Evolutionary conservation across 805 yeast species (phyloP).

Genomic region (Yamadazyma ubonensis): DNA sequence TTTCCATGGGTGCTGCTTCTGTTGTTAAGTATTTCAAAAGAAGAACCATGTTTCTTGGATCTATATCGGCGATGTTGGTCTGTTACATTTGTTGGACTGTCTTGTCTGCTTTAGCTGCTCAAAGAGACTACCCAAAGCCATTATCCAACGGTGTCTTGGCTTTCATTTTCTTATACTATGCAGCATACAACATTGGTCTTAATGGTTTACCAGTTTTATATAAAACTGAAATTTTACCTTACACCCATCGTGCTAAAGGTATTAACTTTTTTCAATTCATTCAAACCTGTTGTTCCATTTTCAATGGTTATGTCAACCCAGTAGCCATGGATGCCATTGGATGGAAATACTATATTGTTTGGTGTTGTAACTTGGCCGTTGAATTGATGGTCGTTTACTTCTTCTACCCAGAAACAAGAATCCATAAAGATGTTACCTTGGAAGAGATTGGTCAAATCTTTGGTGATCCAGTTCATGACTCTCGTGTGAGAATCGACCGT

Average conservation of each 20-base stretch:
- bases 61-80: conserved; percentile 24
- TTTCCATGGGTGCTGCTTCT: conserved; percentile 20
- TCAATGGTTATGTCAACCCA: conserved; percentile 31
- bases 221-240: conserved; percentile 42
- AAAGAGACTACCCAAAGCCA: conserved; percentile 15
- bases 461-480: conserved; percentile 28
- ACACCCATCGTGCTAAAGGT: conserved; percentile 42
- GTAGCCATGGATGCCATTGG: conserved; percentile 40
- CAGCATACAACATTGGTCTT: conserved; percentile 29
- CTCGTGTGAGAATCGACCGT: background rate
- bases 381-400: conserved; percentile 30
- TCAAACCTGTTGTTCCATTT: conserved; percentile 20
- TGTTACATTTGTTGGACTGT: conserved; percentile 24
- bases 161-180: conserved; percentile 23
- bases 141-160: conserved; percentile 21
- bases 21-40: conserved; percentile 22
- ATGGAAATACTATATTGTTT: conserved; percentile 47
- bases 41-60: conserved; percentile 26
- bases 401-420: conserved; percentile 38
- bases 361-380: conserved; percentile 27
- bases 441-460: conserved; percentile 45
- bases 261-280: conserved; percentile 26
- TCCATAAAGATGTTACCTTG: conserved; percentile 35
- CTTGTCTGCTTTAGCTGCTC: conserved; percentile 20
- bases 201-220: conserved; percentile 48